These are phyloP conservation scores for Chlorencoelia australis DNA, from an alignment of 2,329 filamentous ascomycete genomes.

Conservation along the genomic window DNA sequence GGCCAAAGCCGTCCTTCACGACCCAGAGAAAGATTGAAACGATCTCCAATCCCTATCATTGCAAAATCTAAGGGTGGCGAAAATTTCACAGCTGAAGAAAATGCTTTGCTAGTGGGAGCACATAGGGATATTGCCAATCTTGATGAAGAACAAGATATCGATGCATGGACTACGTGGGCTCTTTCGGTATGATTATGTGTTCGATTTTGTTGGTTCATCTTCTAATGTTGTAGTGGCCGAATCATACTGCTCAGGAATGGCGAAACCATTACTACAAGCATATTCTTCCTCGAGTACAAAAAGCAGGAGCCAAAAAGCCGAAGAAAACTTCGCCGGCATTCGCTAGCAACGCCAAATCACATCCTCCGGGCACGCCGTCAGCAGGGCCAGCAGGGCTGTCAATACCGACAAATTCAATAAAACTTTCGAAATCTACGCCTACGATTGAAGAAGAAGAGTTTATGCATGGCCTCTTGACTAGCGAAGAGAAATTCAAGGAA, in stretches of 20 bases:
- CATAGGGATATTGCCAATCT: slow-evolving; percentile 20
- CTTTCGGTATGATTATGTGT: slow-evolving; percentile 11
- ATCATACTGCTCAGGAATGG: slow-evolving; percentile 27
- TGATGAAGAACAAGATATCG: slow-evolving; percentile 13
- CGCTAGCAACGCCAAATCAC: too few relatives aligned
- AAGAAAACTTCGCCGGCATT: background rate
- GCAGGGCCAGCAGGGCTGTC: too few relatives aligned
- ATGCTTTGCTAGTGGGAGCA: slow-evolving; percentile 9
- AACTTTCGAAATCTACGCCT: too few relatives aligned
- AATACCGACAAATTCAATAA: too few relatives aligned
- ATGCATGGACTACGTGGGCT: slow-evolving; percentile 23
- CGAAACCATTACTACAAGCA: slow-evolving; percentile 19
- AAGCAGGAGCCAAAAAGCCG: background rate
- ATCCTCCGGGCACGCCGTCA: too few relatives aligned
- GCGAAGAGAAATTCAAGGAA: too few relatives aligned
- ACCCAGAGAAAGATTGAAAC: too few relatives aligned
- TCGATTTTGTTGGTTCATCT: background rate
- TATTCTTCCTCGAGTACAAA: slow-evolving; percentile 1
- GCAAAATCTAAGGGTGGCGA: slow-evolving; percentile 6
- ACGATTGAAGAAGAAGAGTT: too few relatives aligned
- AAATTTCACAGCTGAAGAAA: slow-evolving; percentile 21
- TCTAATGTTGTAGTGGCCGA: slow-evolving; percentile 16
- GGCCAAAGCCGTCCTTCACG: too few relatives aligned
- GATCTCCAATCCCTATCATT: too few relatives aligned
- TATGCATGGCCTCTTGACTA: too few relatives aligned